Evolutionary conservation across 1,284 basidiomycete genomes (phyloP), one percentile per base, ranked within the genome.

Genomic region (Ceratobasidium sp.): DNA sequence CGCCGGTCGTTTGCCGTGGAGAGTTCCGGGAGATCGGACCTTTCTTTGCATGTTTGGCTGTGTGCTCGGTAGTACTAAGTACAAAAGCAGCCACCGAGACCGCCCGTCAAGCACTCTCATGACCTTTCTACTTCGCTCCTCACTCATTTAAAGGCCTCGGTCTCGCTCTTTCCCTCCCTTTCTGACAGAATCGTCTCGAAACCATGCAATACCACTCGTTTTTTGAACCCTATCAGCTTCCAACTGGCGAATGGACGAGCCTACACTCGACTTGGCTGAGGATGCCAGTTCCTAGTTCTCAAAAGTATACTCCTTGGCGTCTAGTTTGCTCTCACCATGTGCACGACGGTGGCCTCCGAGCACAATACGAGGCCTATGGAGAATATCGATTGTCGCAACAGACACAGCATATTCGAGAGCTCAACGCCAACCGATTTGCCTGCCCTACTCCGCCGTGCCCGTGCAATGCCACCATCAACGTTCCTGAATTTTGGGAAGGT

Each of bases 191-290:
- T 75, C 73, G 73, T 50, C 9, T 28, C 62, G n/a, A 17, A 65
- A 56, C 23, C 61, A 75, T 75, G 73, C 73, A 75, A 61, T 75
- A 56, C 61, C 73, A 75, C 73, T 75, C 73, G 56, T 75, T 75
- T 50, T 75, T 64, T 56, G 73, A 75, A 48, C 73, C 62, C 46
- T 65, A 56, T 54, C 73, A 75, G 48, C 73, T 75, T 75, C 73
- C 73, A 50, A 61, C 33, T 40, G 73, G 73, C 26, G 73, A 75
- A 75, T 75, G 59, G 62, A 65, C 50, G 52, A 65, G 61, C 5
- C 28, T 75, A 38, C 73, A 75, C 52, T 62, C 66, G 44, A 75
- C 73, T 15, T 75, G 73, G 73, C 46, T 52, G 28, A 75, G 61
- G 50, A 38, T 48, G 28, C 73, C 73, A n/a, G 38, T 75, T 13